Evolutionary conservation across 2,329 filamentous ascomycete genomes (phyloP).

Genomic region (Pestalotiopsis sp.): DNA sequence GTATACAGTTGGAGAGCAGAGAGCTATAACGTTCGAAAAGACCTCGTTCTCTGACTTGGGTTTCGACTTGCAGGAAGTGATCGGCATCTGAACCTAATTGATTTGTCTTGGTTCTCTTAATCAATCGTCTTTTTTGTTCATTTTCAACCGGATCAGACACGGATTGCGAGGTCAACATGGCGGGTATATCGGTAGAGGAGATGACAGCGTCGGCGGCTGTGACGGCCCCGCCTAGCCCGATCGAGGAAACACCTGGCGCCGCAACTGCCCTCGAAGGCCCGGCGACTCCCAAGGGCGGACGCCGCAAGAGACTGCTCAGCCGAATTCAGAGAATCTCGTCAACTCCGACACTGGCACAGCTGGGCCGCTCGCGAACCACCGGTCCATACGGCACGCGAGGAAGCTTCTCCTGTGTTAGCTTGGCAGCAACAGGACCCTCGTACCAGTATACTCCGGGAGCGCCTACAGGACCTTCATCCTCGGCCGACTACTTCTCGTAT

Average conservation of each 20-base stretch:
- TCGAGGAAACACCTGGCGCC: constrained; percentile 1
- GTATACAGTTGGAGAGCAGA: neutral
- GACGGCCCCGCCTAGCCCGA: constrained; percentile 12
- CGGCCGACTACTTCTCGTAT: constrained; percentile 32
- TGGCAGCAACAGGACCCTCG: constrained; percentile 45
- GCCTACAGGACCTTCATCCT: constrained; percentile 16
- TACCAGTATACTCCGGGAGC: constrained; percentile 33
- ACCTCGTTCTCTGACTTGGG: neutral
- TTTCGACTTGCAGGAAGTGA: neutral
- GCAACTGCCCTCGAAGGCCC: constrained; percentile 22
- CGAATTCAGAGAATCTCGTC: constrained; percentile 82
- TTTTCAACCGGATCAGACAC: neutral
- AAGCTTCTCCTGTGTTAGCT: constrained; percentile 57
- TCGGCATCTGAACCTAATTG: neutral
- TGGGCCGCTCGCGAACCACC: constrained; percentile 66
- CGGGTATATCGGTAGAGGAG: neutral
- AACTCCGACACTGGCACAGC: constrained; percentile 68
- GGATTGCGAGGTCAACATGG: neutral
- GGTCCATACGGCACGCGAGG: constrained; percentile 64
- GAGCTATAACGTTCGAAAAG: neutral
- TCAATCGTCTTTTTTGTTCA: neutral
- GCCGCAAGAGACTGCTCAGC: constrained; percentile 70
- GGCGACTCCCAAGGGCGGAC: constrained; percentile 60
- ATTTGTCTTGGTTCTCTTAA: neutral
- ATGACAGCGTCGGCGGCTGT: neutral